Evolutionary conservation across 2,329 filamentous ascomycete genomes (phyloP).

Genomic region (Aspergillus ibericus): DNA sequence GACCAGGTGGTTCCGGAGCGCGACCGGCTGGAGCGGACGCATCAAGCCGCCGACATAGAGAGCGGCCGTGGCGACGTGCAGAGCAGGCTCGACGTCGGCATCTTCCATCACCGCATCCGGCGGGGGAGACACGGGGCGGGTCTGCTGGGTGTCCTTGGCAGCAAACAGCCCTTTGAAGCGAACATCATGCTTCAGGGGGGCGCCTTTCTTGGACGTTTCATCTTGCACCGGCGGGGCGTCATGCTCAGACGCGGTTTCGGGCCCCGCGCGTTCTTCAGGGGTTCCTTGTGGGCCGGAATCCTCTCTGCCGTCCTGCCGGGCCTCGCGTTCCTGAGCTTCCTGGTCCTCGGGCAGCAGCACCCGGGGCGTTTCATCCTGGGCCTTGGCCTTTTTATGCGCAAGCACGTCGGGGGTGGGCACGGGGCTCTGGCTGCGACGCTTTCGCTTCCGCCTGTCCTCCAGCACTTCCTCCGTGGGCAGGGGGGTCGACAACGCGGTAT

Average conservation of each 20-base stretch:
- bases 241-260: constrained; percentile 22
- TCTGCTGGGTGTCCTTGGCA: constrained; percentile 25
- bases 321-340: constrained; percentile 10
- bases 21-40: constrained; percentile 72
- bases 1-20: constrained; percentile 68
- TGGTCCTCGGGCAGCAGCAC: constrained; percentile 34
- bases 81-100: constrained; percentile 54
- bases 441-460: constrained; percentile 64
- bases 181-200: constrained; percentile 41
- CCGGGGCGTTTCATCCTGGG: constrained; percentile 43
- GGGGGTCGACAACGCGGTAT: constrained; percentile 30
- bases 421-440: constrained; percentile 65
- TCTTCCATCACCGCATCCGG: constrained; percentile 34
- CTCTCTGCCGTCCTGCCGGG: constrained; percentile 10
- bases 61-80: constrained; percentile 71
- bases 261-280: constrained; percentile 5
- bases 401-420: constrained; percentile 55
- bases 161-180: constrained; percentile 53
- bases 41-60: constrained; percentile 90
- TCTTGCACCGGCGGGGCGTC: constrained; percentile 15
- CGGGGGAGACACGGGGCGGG: constrained; percentile 27
- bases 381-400: constrained; percentile 57
- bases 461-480: constrained; percentile 38
- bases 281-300: constrained; percentile 22
- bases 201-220: constrained; percentile 20